Conservation (phyloP, 2,329 filamentous ascomycete genomes). For the Aspergillus piperis region DNA sequence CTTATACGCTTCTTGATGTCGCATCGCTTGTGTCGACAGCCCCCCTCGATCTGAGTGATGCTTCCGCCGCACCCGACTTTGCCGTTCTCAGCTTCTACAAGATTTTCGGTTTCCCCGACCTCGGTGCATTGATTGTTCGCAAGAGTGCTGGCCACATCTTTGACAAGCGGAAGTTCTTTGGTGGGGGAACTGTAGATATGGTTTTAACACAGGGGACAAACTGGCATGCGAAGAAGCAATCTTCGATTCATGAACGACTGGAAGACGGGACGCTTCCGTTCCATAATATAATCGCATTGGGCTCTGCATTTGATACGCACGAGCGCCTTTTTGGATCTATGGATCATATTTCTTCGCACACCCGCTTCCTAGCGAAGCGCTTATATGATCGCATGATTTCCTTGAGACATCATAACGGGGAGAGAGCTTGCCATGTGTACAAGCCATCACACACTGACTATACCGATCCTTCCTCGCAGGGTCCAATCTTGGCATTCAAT, state of each 20-base stretch:
- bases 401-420: constrained; percentile 70
- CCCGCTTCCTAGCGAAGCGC: constrained; percentile 61
- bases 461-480: constrained; percentile 53
- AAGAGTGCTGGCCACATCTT: constrained; percentile 68
- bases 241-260: constrained; percentile 73
- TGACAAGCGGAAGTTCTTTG: constrained; percentile 75
- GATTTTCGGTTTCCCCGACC: constrained; percentile 94
- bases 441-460: constrained; percentile 45
- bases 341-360: constrained; percentile 69
- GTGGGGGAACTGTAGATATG: constrained; percentile 91
- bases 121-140: constrained; percentile 81
- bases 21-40: constrained; percentile 79
- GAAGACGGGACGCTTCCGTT: constrained; percentile 92
- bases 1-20: constrained; percentile 77
- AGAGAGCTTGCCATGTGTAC: constrained; percentile 68
- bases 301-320: constrained; percentile 72
- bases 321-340: constrained; percentile 70
- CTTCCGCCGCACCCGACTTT: constrained; percentile 72
- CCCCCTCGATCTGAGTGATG: constrained; percentile 68
- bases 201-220: constrained; percentile 74
- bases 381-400: constrained; percentile 60
- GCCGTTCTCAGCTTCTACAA: constrained; percentile 89
- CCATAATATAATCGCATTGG: constrained; percentile 83
- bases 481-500: constrained; percentile 84
- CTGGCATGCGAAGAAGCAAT: constrained; percentile 78